Conservation (phyloP, 2,329 filamentous ascomycete genomes). For the Helotiales sp. region DNA sequence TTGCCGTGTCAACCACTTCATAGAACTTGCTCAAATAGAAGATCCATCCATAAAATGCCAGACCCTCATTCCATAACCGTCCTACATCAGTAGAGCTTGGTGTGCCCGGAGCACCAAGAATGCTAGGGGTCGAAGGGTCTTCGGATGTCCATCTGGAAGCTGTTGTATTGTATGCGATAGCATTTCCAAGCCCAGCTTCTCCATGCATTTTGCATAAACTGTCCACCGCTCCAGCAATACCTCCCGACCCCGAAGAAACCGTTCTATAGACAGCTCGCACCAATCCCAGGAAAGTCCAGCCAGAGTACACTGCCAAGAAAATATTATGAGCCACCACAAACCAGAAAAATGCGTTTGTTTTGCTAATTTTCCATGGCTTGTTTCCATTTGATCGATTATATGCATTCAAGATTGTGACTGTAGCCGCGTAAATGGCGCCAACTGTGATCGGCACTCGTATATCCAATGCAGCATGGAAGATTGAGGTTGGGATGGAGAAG, state of each 20-base stretch:
- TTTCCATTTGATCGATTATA: slow-evolving; percentile 78
- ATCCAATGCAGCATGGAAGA: slow-evolving; percentile 65
- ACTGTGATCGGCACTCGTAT: slow-evolving; percentile 71
- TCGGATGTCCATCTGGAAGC: slow-evolving; percentile 27
- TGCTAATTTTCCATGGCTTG: slow-evolving; percentile 86
- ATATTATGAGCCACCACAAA: slow-evolving; percentile 93
- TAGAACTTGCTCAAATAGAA: slow-evolving; percentile 99
- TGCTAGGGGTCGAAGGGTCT: slow-evolving; percentile 15
- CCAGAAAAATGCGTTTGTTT: slow-evolving; percentile 71
- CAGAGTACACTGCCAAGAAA: slow-evolving; percentile 88
- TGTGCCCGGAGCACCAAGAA: slow-evolving; percentile 58
- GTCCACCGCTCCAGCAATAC: slow-evolving; percentile 76
- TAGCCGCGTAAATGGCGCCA: slow-evolving; percentile 76
- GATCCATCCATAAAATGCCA: slow-evolving; percentile 96
- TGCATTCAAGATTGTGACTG: slow-evolving; percentile 74
- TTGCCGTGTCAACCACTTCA: slow-evolving; percentile 91
- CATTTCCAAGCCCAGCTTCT: slow-evolving; percentile 77
- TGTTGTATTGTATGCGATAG: slow-evolving; percentile 65
- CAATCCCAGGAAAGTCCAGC: slow-evolving; percentile 91
- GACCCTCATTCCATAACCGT: slow-evolving; percentile 92
- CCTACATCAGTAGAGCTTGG: slow-evolving; percentile 73
- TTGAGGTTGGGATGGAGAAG: slow-evolving; percentile 59
- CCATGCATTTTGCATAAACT: slow-evolving; percentile 92
- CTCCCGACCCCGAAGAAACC: slow-evolving; percentile 65
- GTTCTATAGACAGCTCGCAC: slow-evolving; percentile 67